These are phyloP conservation scores for Diaporthe caulivora DNA, from an alignment of 2,329 filamentous ascomycete genomes.

Conservation along the genomic window DNA sequence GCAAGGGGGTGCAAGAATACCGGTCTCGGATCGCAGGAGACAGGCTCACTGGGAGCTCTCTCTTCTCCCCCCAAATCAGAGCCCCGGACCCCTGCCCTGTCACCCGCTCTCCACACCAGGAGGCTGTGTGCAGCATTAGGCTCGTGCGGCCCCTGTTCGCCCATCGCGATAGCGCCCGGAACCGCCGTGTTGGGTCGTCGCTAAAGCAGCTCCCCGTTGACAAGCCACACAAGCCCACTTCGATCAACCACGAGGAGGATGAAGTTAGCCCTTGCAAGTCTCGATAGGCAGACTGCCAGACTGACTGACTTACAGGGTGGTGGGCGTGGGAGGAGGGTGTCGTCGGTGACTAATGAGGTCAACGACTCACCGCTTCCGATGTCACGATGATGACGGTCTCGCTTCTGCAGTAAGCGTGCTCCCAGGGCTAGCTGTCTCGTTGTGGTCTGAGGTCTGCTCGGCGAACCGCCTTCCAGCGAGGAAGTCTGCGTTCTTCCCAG, in stretches of 20 bases:
- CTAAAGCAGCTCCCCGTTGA: conserved; percentile 28
- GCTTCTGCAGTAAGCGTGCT: background rate
- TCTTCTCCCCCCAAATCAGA: background rate
- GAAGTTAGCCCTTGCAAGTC: conserved; percentile 6
- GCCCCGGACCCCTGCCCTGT: background rate
- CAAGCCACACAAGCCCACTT: conserved; percentile 18
- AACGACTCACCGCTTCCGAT: conserved; percentile 24
- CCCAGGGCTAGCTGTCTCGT: background rate
- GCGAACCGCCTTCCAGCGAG: too few relatives aligned
- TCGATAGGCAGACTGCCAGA: conserved; percentile 16
- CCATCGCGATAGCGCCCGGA: conserved; percentile 23
- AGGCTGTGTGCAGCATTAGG: conserved; percentile 31
- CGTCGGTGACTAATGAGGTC: conserved; percentile 1
- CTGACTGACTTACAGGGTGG: background rate
- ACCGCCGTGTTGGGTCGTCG: conserved; percentile 30
- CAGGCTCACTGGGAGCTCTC: background rate
- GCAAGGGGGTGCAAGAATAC: too few relatives aligned
- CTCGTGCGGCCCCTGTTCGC: conserved; percentile 28
- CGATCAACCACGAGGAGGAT: background rate
- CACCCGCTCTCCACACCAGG: conserved; percentile 16
- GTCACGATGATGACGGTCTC: conserved; percentile 6
- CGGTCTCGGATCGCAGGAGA: too few relatives aligned
- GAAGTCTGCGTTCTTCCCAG: background rate
- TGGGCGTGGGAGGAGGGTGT: background rate
- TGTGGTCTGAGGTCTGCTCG: background rate